Evolutionary conservation across 2,329 filamentous ascomycete genomes (phyloP).

Genomic region (Cylindrodendrum hubeiense): DNA sequence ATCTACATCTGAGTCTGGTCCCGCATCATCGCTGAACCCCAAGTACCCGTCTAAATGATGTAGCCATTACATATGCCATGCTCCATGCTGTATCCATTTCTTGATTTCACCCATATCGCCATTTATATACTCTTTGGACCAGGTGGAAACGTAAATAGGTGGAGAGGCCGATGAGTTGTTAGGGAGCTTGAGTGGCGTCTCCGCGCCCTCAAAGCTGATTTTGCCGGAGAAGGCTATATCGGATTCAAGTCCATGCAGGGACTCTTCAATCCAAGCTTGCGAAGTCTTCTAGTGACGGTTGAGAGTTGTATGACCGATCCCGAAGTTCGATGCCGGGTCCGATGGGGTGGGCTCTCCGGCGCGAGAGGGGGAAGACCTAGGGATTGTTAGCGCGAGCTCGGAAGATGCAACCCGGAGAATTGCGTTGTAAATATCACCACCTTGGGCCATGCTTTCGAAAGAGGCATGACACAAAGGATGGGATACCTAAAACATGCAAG

Average conservation of each 20-base stretch:
- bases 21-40: conserved; percentile 28
- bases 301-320: conserved; percentile 69
- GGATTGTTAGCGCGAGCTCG: conserved; percentile 24
- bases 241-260: not conserved
- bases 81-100: conserved; percentile 33
- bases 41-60: conserved; percentile 41
- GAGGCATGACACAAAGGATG: not conserved
- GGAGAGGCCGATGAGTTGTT: conserved; percentile 1
- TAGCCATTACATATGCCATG: conserved; percentile 39
- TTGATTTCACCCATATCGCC: conserved; percentile 4
- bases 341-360: conserved; percentile 74
- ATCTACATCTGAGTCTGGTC: conserved; percentile 38
- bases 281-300: conserved; percentile 72
- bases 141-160: not conserved
- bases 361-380: conserved; percentile 68
- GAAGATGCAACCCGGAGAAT: not conserved
- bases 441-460: not conserved
- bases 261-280: conserved; percentile 73
- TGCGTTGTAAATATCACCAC: not conserved
- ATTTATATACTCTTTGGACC: conserved; percentile 19
- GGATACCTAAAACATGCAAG: not conserved
- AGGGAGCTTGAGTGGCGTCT: not conserved
- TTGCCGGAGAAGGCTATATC: not conserved
- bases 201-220: not conserved
- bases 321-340: conserved; percentile 87